phyloP scores from a whole-genome alignment of 306 rosid genomes.

The Vigna trinervia region DNA sequence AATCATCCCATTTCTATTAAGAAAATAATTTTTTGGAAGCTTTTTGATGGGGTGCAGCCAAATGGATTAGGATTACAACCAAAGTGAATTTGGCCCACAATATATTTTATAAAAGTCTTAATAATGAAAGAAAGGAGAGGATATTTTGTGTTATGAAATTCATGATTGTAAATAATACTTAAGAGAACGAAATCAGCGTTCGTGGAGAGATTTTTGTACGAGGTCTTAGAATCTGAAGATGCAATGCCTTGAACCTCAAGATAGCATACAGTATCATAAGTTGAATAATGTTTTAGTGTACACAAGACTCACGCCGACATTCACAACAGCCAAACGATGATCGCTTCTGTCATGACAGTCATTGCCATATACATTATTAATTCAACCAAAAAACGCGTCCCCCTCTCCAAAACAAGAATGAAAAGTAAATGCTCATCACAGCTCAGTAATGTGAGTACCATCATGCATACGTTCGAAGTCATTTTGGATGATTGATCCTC shows the following conservation, averaged over 20 bases:
- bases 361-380: slow-evolving; percentile 15
- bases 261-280: neutral
- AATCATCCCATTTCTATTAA: no score
- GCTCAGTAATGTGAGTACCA: slow-evolving; percentile 27
- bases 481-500: slow-evolving; percentile 40
- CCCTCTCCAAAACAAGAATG: slow-evolving; percentile 34
- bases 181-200: no score
- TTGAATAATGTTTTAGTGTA: slow-evolving; percentile 31
- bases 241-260: slow-evolving; percentile 30
- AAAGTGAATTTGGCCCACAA: no score
- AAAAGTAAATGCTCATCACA: slow-evolving; percentile 25
- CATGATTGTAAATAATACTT: no score
- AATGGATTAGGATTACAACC: no score
- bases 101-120: no score
- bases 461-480: slow-evolving; percentile 12
- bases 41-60: no score
- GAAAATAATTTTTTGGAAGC: no score
- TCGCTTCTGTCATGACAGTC: slow-evolving; percentile 3
- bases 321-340: slow-evolving; percentile 32
- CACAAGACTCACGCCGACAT: slow-evolving; percentile 1
- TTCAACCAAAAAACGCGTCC: slow-evolving; percentile 29
- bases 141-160: no score
- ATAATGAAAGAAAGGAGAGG: no score
- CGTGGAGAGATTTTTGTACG: no score
- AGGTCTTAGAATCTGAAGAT: no score